Base-by-base conservation (phyloP, 495 filamentous ascomycete genomes). In the Podospora didyma region DNA sequence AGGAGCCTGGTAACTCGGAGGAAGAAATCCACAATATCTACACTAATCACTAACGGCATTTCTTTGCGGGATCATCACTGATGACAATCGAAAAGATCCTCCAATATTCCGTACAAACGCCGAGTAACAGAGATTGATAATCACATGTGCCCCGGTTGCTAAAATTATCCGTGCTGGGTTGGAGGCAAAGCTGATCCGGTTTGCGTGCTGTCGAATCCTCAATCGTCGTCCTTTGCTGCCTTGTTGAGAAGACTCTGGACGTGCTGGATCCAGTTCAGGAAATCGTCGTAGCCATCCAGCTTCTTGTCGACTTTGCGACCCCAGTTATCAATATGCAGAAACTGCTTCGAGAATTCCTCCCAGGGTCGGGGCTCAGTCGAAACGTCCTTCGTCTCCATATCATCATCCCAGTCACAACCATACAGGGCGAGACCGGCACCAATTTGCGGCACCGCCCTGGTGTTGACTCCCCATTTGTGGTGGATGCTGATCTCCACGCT, bases 401-500 rank as follows among this genome's bases (percentile, higher is more conserved):
- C 34, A 16, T 63, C 10, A 21, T 63, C 56, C 65, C 65, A 68
- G 4, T 62, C 58, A 9, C 10, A 12, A 23, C 48, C 42, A 17
- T 53, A 62, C 21, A 68, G 11, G 14, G 12, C 19, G 7, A 66
- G 17, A 6, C 20, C 46, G 2, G 45, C 55, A 14, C 49, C 54
- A 10, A 39, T 51, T 3, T n/a, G 6, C 12, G 58, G 53, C 19
- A 20, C 9, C 19, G 20, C 44, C 17, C 24, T 9, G 9, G 41
- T 24, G 20, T 48, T n/a, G 12, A 14, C 34, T 3, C 45, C 54
- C 55, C 55, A 58, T 14, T 39, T 19, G 34, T 59, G 56, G 41
- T 50, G 46, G 3, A 59, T 23, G 24, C 24, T 58, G 46, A 68
- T 23, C 19, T 68, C 60, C 22, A 68, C 14, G 16, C 14, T 37